Conservation (phyloP, 2,329 filamentous ascomycete genomes). For the Balansia obtecta region DNA sequence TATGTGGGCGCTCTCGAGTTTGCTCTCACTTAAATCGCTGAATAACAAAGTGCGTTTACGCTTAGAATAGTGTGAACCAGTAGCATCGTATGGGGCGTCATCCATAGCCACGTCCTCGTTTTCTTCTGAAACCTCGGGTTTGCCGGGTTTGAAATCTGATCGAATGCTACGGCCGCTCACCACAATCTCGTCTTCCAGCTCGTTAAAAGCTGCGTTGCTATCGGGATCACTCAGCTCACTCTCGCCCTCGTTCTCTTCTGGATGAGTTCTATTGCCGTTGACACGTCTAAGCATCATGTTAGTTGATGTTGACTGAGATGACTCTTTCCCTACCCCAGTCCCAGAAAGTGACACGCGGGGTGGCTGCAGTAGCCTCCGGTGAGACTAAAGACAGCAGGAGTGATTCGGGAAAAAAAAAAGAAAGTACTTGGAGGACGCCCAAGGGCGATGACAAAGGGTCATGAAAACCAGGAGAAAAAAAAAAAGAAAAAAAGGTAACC, state of each 20-base stretch:
- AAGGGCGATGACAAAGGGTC: no score
- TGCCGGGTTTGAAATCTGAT: constrained; percentile 16
- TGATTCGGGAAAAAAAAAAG: neutral
- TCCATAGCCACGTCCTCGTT: constrained; percentile 32
- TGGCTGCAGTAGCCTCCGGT: neutral
- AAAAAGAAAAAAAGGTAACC: no score
- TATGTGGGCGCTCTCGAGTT: constrained; percentile 24
- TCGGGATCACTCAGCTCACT: constrained; percentile 32
- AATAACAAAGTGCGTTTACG: constrained; percentile 42
- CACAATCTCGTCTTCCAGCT: constrained; percentile 40
- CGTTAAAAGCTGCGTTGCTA: constrained; percentile 22
- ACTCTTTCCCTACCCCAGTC: neutral
- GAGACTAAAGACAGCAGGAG: neutral
- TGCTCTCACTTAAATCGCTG: constrained; percentile 35
- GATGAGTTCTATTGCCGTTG: constrained; percentile 17
- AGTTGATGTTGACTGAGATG: constrained; percentile 10
- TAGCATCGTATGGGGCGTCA: constrained; percentile 26
- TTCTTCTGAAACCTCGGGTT: constrained; percentile 14
- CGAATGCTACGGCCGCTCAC: constrained; percentile 32
- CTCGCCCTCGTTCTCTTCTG: constrained; percentile 27
- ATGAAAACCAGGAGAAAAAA: no score
- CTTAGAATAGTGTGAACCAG: constrained; percentile 35
- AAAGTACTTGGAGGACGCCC: no score
- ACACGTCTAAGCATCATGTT: constrained; percentile 14
- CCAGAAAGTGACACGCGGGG: neutral